A percentile compares a stretch with the other conserved stretches of the same genome.
These are phyloP conservation scores for Litchi chinensis DNA, from an alignment of 345 rosid genomes.

Conservation along the genomic window DNA sequence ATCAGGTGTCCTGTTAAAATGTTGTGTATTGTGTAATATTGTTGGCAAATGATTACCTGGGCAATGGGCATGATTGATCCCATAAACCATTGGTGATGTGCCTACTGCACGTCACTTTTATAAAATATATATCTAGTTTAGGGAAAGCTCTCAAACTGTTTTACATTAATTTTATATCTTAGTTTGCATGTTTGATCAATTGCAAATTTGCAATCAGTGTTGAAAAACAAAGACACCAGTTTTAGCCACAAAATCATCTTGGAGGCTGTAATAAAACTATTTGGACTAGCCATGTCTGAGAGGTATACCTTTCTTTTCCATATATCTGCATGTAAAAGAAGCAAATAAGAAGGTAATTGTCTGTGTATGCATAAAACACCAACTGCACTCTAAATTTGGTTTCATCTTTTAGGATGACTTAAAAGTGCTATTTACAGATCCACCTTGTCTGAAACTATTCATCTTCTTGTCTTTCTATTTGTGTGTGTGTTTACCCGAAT, in stretches of 20 bases:
- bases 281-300: conserved; percentile 7
- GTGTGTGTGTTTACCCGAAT: background rate
- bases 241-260: background rate
- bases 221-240: background rate
- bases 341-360: background rate
- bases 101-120: background rate
- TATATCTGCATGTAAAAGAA: background rate
- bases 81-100: background rate
- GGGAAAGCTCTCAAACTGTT: background rate
- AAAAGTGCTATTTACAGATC: background rate
- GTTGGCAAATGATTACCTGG: background rate
- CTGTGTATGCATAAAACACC: background rate
- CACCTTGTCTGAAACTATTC: background rate
- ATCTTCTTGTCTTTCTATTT: background rate
- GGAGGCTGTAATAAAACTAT: background rate
- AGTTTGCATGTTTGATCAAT: background rate
- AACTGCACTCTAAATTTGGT: background rate
- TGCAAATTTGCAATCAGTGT: background rate
- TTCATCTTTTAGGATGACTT: background rate
- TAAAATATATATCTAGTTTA: background rate
- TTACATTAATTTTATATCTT: background rate
- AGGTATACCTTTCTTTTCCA: background rate
- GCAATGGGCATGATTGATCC: background rate
- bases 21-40: background rate
- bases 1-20: conserved; percentile 8